A percentile compares a stretch with the other conserved stretches of the same genome.
Conservation (phyloP, 176 grass and related monocot species). For the Juncus effusus region DNA sequence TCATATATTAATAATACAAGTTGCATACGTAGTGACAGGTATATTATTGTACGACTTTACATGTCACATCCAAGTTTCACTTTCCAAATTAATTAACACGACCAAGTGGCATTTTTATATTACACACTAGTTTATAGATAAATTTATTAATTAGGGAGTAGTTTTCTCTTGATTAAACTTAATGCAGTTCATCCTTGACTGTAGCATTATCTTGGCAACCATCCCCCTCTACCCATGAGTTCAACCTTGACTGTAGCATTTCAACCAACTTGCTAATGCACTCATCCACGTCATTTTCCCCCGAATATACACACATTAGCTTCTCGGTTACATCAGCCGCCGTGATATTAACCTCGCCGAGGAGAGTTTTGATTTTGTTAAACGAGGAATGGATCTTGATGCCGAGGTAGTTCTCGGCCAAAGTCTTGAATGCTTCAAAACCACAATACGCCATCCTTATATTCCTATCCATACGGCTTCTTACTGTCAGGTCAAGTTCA, state of each 20-base stretch:
- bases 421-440: slow-evolving; percentile 28
- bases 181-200: too few relatives aligned
- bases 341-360: slow-evolving; percentile 25
- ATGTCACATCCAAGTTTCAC: too few relatives aligned
- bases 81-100: too few relatives aligned
- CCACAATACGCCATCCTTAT: slow-evolving; percentile 35
- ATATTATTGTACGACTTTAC: too few relatives aligned
- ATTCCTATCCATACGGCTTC: slow-evolving; percentile 31
- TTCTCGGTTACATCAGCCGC: slow-evolving; percentile 32
- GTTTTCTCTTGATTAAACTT: too few relatives aligned
- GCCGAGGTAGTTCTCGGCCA: slow-evolving; percentile 28
- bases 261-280: background rate
- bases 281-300: background rate
- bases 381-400: background rate
- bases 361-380: background rate
- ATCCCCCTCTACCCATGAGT: background rate
- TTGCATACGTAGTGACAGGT: too few relatives aligned
- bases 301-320: slow-evolving; percentile 10
- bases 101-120: too few relatives aligned
- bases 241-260: background rate
- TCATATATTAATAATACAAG: too few relatives aligned
- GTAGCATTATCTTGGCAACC: background rate
- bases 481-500: slow-evolving; percentile 18
- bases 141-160: too few relatives aligned
- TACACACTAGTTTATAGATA: too few relatives aligned